Conservation (phyloP, 176 grass and related monocot species). For the Echinochloa phyllopogon region DNA sequence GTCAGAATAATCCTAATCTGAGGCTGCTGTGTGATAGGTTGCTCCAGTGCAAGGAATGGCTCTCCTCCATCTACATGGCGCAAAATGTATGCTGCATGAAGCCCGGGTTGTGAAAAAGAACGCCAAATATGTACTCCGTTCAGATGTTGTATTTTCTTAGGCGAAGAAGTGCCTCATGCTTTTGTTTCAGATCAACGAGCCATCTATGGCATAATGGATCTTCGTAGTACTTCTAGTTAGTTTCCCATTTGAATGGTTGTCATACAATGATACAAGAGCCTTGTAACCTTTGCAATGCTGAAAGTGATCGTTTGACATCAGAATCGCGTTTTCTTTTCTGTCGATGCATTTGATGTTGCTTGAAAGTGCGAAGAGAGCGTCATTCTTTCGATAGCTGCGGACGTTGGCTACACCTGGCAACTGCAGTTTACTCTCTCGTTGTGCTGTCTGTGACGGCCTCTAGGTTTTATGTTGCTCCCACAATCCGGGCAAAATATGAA, state of each 20-base stretch:
- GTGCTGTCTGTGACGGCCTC: neutral
- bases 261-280: neutral
- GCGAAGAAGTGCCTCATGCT: neutral
- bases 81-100: conserved; percentile 97
- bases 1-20: conserved; percentile 25
- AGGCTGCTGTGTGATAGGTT: conserved; percentile 55
- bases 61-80: conserved; percentile 86
- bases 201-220: neutral
- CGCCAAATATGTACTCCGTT: conserved; percentile 81
- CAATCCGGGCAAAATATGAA: neutral
- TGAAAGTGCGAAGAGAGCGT: neutral
- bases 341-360: neutral
- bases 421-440: neutral
- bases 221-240: conserved; percentile 4
- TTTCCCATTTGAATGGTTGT: neutral
- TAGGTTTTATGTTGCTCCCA: no score
- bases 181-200: neutral
- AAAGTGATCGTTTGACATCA: neutral
- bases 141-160: conserved; percentile 83
- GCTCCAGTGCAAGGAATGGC: conserved; percentile 84
- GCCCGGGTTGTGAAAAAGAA: conserved; percentile 84
- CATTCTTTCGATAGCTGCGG: neutral
- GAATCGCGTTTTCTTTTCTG: neutral
- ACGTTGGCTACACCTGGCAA: neutral
- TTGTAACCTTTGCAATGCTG: conserved; percentile 7